Evolutionary conservation across 495 filamentous ascomycete species (phyloP).

Genomic region (Talaromyces stipitatus): DNA sequence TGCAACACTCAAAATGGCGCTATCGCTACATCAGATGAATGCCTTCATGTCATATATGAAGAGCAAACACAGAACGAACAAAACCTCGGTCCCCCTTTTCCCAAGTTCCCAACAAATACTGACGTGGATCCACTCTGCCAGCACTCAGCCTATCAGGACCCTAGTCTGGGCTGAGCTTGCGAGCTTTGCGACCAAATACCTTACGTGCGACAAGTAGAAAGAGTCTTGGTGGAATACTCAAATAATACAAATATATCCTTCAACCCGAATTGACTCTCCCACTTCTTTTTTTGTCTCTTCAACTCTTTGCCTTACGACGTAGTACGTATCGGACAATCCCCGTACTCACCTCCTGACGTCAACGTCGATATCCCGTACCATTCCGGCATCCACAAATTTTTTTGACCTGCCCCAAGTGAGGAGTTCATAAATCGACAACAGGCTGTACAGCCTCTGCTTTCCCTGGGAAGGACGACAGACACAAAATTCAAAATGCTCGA

Average conservation of each 20-base stretch:
- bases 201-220: no score
- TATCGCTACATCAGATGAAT: background rate
- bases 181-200: background rate
- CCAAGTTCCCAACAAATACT: slow-evolving; percentile 5
- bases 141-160: background rate
- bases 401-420: background rate
- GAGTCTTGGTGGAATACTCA: background rate
- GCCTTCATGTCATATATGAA: background rate
- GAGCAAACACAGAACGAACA: background rate
- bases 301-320: background rate
- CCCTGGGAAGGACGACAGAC: background rate
- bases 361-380: background rate
- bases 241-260: background rate
- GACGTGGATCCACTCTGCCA: background rate
- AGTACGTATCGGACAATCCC: no score
- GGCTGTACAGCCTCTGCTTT: background rate
- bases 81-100: slow-evolving; percentile 5
- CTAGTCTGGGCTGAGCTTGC: background rate
- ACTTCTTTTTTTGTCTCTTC: background rate
- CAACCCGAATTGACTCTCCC: background rate
- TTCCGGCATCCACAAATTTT: background rate
- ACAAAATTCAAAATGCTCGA: slow-evolving; percentile 8
- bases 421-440: background rate
- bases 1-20: background rate
- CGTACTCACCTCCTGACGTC: background rate